Percentiles rank a stretch among this genome's conserved stretches.
These are phyloP conservation scores for Solanum chacoense DNA, from an alignment of 305 asterid species.

Conservation along the genomic window DNA sequence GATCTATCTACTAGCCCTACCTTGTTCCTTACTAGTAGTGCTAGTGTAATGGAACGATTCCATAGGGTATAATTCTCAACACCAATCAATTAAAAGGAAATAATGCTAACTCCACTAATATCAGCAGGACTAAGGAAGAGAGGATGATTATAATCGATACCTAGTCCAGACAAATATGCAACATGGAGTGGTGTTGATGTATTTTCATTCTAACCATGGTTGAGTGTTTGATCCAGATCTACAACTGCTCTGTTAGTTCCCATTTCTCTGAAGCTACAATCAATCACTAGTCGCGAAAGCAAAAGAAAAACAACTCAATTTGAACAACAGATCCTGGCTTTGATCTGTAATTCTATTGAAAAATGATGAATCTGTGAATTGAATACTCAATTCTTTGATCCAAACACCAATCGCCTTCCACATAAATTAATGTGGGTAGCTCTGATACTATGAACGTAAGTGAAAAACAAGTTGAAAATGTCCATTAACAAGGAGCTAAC, in stretches of 20 bases:
- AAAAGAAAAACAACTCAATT: too few species aligned
- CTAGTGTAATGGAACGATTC: background rate
- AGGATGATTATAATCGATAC: background rate
- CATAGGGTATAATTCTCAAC: background rate
- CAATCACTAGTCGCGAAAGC: background rate
- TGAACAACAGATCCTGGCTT: background rate
- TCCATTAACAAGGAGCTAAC: background rate
- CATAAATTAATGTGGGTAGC: background rate
- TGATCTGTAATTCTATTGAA: background rate
- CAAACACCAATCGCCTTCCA: background rate
- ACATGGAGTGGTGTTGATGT: background rate
- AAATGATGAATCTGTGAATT: too few species aligned
- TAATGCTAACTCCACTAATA: background rate
- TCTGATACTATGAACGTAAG: background rate
- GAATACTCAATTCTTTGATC: background rate
- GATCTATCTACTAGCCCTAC: background rate
- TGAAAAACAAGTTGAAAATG: background rate
- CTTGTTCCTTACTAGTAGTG: background rate
- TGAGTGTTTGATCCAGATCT: background rate
- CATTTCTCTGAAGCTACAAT: background rate
- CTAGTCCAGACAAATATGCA: background rate
- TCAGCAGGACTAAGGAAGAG: background rate
- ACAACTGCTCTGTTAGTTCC: background rate
- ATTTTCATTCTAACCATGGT: too few species aligned
- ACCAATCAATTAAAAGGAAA: background rate